phyloP scores from a whole-genome alignment of 2,329 filamentous ascomycete species.

The Calonectria crousiana region DNA sequence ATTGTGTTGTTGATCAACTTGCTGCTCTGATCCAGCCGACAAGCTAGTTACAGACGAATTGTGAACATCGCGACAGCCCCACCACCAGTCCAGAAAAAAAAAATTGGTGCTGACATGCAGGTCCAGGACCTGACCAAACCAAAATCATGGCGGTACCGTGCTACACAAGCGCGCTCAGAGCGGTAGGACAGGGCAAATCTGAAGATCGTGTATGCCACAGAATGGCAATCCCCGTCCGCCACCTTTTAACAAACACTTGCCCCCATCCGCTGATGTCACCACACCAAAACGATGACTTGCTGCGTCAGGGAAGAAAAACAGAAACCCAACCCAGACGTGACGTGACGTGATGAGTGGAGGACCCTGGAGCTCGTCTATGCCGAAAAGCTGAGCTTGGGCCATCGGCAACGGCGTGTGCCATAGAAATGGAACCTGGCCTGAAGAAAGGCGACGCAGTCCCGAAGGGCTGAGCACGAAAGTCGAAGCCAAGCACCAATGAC shows the following conservation, averaged over 20 bases:
- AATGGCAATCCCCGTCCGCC: background rate
- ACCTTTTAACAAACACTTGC: background rate
- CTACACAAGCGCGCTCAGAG: conserved; percentile 7
- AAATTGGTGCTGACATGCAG: conserved; percentile 25
- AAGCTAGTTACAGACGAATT: background rate
- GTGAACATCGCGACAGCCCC: background rate
- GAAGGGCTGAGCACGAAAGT: conserved; percentile 22
- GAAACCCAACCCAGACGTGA: conserved; percentile 10
- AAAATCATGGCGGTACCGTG: background rate
- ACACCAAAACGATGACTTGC: background rate
- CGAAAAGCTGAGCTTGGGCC: conserved; percentile 9
- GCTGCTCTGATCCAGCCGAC: conserved; percentile 7
- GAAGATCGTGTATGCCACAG: background rate
- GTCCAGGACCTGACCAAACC: conserved; percentile 1
- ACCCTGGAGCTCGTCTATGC: conserved; percentile 9
- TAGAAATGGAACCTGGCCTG: conserved; percentile 12
- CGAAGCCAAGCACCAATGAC: background rate
- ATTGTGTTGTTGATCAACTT: conserved; percentile 21
- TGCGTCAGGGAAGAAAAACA: conserved; percentile 5
- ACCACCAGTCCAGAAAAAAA: conserved; percentile 2
- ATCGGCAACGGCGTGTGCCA: conserved; percentile 18
- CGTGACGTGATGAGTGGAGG: conserved; percentile 14
- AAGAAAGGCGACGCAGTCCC: conserved; percentile 8
- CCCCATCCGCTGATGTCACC: conserved; percentile 23
- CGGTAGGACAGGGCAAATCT: background rate